These are phyloP conservation scores for Colletotrichum musicola DNA, from an alignment of 2,329 filamentous ascomycete species.

Conservation along the genomic window DNA sequence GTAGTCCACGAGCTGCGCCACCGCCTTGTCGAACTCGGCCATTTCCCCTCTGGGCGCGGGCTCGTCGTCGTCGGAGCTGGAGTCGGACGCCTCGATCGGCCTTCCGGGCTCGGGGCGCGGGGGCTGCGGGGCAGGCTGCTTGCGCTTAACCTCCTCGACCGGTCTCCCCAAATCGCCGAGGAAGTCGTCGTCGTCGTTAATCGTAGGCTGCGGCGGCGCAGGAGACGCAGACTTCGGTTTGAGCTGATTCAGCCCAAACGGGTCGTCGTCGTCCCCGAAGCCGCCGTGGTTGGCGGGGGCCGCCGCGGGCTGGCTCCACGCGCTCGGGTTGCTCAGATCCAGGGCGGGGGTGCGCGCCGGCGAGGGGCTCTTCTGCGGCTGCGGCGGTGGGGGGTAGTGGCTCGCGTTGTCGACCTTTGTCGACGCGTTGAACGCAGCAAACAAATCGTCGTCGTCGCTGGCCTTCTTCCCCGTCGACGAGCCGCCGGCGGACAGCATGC, in stretches of 20 bases:
- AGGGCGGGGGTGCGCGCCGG: conserved; percentile 58
- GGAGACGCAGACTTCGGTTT: conserved; percentile 56
- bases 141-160: conserved; percentile 71
- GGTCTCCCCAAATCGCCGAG: conserved; percentile 74
- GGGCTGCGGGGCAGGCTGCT: conserved; percentile 53
- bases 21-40: conserved; percentile 76
- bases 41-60: conserved; percentile 42
- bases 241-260: conserved; percentile 82
- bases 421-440: conserved; percentile 75
- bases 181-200: conserved; percentile 73
- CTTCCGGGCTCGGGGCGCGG: conserved; percentile 66
- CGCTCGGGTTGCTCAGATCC: conserved; percentile 66
- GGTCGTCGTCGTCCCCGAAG: conserved; percentile 82
- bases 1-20: conserved; percentile 94
- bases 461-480: conserved; percentile 46
- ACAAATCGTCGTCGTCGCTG: conserved; percentile 72
- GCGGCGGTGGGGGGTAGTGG: conserved; percentile 69
- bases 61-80: conserved; percentile 60
- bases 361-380: conserved; percentile 58
- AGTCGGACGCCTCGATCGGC: conserved; percentile 65
- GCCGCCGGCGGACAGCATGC: conserved; percentile 44
- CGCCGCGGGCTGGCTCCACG: conserved; percentile 60
- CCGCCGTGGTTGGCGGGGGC: conserved; percentile 46
- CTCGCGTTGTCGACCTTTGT: conserved; percentile 77
- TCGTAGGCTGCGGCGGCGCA: conserved; percentile 42